Percentiles rank a stretch among this genome's conserved stretches.
Conservation (phyloP, 73 alveolate genomes). For the Paraurostyla sp. region DNA sequence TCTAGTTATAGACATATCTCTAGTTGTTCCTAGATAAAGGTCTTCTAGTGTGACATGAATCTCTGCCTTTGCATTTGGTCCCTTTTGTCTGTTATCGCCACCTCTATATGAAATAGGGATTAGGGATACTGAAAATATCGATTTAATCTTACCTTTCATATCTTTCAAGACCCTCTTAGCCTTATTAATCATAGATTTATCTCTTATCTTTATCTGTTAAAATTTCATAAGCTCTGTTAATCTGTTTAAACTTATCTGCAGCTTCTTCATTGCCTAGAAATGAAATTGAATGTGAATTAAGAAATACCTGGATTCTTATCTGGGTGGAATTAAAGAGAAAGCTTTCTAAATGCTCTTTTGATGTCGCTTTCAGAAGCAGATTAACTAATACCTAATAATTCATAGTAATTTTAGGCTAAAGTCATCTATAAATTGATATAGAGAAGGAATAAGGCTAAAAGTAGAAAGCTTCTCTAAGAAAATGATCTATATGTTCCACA, state of each 20-base stretch:
- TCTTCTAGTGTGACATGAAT: constrained; percentile 93
- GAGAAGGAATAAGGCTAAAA: no score
- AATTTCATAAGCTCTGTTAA: constrained; percentile 94
- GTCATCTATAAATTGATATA: no score
- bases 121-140: no score
- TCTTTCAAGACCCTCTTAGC: constrained; percentile 92
- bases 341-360: constrained; percentile 84
- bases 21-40: constrained; percentile 88
- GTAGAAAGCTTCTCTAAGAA: no score
- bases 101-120: constrained; percentile 49
- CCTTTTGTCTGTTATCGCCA: constrained; percentile 85
- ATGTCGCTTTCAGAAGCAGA: constrained; percentile 80
- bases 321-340: constrained; percentile 87
- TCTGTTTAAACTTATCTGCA: constrained; percentile 77
- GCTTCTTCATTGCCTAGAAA: constrained; percentile 87
- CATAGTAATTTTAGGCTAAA: constrained; percentile 68
- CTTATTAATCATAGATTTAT: constrained; percentile 91
- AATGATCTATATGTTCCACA: no score
- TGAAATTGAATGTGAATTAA: constrained; percentile 78
- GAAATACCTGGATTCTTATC: constrained; percentile 85
- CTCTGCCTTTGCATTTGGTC: constrained; percentile 92
- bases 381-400: constrained; percentile 71
- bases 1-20: constrained; percentile 84
- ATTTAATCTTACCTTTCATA: constrained; percentile 49
- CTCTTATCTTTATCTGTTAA: constrained; percentile 92